Evolutionary conservation across 768 basidiomycete species (phyloP), one percentile per base, ranked within the genome.

Genomic region (Pleurotus djamor): DNA sequence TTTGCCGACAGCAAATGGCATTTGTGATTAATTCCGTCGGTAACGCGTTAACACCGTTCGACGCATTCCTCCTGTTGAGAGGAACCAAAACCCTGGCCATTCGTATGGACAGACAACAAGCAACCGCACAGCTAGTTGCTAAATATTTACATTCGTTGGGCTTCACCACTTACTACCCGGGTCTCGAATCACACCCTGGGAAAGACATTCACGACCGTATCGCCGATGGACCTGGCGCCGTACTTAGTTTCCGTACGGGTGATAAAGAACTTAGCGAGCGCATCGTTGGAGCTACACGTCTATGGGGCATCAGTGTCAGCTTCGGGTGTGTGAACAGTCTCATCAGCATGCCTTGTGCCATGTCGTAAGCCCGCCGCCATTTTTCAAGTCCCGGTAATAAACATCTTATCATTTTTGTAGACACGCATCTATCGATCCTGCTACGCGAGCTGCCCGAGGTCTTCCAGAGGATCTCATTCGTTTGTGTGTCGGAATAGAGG

Each of bases 401-500:
- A 61, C 62, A 56, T 62, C 33, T 66, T 60, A 12, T 33, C 60
- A 55, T 48, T 51, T 51, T 57, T 58, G 12, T 64, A 96, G 96
- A 14, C 97, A 99, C 71, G 95, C 97, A 21, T 98, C 97, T 41
- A 99, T 99, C 64, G 96, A 98, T 67, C 87, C 97, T 21, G 91
- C 92, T 6, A 87, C 87, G n/a, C 89, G 97, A 35, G 94, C 93
- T n/a, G 94, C 88, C 43, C 92, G 97, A 58, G 96, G 96, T 45
- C 82, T 99, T 14, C 97, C 97, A n/a, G 97, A 99, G 73, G 92
- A 99, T 73, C 85, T 99, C 52, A 98, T 99, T 65, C 91, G 97
- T 48, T 83, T 99, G 48, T 99, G 97, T 67, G 96, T 98, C 64
- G 97, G 97, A 57, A 98, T 99, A 61, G 97, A 99, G 74, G 97